A percentile compares a stretch with the other conserved stretches of the same genome.
Conservation (phyloP, 228 moss, liverwort and hornwort genomes). For the Sphagnum magellanicum region DNA sequence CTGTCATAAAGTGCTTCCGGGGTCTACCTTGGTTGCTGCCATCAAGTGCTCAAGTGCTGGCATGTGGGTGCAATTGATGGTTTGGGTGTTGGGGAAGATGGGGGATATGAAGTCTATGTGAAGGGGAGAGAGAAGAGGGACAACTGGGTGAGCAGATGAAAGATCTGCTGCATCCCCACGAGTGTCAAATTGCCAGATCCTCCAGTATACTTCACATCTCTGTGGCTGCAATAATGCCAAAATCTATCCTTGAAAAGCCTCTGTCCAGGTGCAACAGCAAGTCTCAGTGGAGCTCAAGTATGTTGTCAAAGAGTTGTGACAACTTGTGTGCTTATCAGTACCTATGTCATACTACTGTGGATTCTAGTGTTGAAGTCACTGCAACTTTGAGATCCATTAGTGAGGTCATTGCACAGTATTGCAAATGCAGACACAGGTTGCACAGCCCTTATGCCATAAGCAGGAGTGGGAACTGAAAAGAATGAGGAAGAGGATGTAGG, state of each 20-base stretch:
- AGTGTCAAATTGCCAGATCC: constrained; percentile 29
- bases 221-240: constrained; percentile 53
- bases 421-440: no score
- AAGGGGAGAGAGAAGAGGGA: constrained; percentile 38
- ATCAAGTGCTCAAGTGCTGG: constrained; percentile 31
- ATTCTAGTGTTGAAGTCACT: no score
- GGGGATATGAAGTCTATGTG: constrained; percentile 42
- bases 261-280: no score
- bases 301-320: no score
- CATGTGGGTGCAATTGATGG: constrained; percentile 1
- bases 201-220: constrained; percentile 36
- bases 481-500: no score
- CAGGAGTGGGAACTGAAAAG: no score
- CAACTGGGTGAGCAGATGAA: constrained; percentile 41
- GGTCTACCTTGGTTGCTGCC: constrained; percentile 27
- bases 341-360: no score
- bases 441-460: no score
- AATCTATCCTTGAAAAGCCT: constrained; percentile 42
- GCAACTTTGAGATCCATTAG: no score
- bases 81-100: constrained; percentile 30
- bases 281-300: no score
- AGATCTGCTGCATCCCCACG: constrained; percentile 42
- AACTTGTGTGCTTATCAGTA: no score
- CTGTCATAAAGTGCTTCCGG: constrained; percentile 34
- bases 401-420: no score